Evolutionary conservation across 225 moss, liverwort and hornwort genomes (phyloP).

Genomic region (Pleurozium schreberi): DNA sequence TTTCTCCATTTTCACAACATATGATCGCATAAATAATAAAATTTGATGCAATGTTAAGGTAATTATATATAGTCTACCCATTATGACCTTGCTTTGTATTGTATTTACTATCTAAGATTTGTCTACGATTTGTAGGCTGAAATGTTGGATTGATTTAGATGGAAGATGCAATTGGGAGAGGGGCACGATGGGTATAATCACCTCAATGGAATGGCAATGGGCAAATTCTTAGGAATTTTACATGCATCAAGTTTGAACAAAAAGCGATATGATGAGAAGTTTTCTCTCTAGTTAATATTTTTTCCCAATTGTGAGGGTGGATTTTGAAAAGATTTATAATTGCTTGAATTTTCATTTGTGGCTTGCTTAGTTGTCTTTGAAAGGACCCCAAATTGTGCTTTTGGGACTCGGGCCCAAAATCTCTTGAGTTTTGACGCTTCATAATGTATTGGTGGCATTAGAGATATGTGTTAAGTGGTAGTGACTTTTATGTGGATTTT

Average conservation of each 20-base stretch:
- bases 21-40: no score
- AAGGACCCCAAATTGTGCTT: rapidly evolving
- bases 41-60: not conserved
- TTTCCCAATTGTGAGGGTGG: not conserved
- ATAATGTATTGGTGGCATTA: not conserved
- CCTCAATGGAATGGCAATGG: no score
- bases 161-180: rapidly evolving
- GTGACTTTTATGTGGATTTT: not conserved
- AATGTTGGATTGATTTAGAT: not conserved
- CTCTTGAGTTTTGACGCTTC: not conserved
- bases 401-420: not conserved
- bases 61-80: no score
- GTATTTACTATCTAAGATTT: not conserved
- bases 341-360: not conserved
- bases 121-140: not conserved
- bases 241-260: not conserved
- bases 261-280: not conserved
- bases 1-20: not conserved
- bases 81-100: rapidly evolving
- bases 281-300: not conserved
- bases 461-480: not conserved
- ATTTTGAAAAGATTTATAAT: not conserved
- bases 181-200: rapidly evolving
- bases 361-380: not conserved
- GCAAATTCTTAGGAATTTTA: not conserved